Evolutionary conservation across 2,329 filamentous ascomycete genomes (phyloP).

Genomic region (Corynespora cassiicola): DNA sequence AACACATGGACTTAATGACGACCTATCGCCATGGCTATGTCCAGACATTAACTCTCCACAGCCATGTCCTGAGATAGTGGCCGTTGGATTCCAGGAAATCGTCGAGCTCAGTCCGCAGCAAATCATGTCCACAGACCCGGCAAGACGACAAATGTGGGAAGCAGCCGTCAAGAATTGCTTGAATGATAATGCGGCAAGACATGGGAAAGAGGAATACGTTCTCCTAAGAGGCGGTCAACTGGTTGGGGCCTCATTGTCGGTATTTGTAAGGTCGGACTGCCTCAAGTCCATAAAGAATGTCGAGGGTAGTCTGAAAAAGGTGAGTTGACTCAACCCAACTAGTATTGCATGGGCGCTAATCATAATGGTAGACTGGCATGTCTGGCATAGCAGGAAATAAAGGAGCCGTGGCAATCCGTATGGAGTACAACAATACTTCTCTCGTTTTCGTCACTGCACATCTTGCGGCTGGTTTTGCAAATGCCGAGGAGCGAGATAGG

Average conservation of each 20-base stretch:
- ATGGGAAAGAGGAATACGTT: conserved; percentile 81
- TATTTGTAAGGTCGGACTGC: conserved; percentile 83
- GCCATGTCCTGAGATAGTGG: conserved; percentile 81
- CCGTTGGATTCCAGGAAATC: conserved; percentile 95
- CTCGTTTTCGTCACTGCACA: conserved; percentile 97
- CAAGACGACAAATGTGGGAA: conserved; percentile 86
- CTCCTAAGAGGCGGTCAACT: conserved; percentile 90
- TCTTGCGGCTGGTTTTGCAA: conserved; percentile 92
- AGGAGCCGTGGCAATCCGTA: conserved; percentile 92
- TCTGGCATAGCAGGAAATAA: conserved; percentile 99
- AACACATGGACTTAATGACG: conserved; percentile 76
- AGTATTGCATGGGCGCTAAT: conserved; percentile 18
- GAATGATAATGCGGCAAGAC: conserved; percentile 71
- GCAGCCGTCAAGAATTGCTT: conserved; percentile 77
- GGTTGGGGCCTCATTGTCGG: conserved; percentile 88
- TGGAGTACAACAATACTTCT: conserved; percentile 91
- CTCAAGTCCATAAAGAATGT: conserved; percentile 92
- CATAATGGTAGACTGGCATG: conserved; percentile 71
- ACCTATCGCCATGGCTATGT: conserved; percentile 86
- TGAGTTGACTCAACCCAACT: conserved; percentile 23
- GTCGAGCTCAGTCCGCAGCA: conserved; percentile 98
- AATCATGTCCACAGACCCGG: conserved; percentile 97
- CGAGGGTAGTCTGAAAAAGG: conserved; percentile 93
- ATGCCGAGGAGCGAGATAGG: conserved; percentile 93
- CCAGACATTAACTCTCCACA: conserved; percentile 65